Base-by-base conservation (phyloP, 306 rosid species). In the Vigna radiata region DNA sequence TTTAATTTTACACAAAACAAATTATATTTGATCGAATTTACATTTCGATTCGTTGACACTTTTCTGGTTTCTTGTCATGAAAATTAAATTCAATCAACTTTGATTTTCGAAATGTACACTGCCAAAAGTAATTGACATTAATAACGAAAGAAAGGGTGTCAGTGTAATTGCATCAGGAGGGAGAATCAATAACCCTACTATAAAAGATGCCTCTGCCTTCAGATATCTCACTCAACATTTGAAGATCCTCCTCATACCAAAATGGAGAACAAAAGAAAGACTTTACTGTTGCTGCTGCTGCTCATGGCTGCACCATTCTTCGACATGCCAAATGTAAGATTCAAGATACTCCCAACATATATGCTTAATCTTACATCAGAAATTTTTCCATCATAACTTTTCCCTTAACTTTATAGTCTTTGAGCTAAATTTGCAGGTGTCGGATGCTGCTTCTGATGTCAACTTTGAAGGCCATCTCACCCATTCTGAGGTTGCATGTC, bases 241-340 rank as follows among this genome's bases (percentile, higher is more conserved):
- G 19, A 23, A 12, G 27, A 11, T 23, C 18, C 29, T 18, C 14
- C 15, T 43, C 48, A 21, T 46, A 27, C 13, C 21, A 53, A 15
- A 48, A 80, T 76, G 76, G 66, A 64, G 78, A 84, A 8, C 29
- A 73, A 63, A 62, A 56, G 4, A 10, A 61, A 36, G 70, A 75
- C n/a, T 61, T 53, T 72, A n/a, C 50, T 54, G 13, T 73, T 33
- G 37, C 37, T 73, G 16, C 53, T 81, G 36, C 68, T 85, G 78
- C 27, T 81, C 54, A 54, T 73, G 67, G 64, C 61, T 37, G 39
- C 59, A 37, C 16, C 70, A 12, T 67, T 81, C 54, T 81, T 81
- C 44, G 73, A 81, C 83, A 77, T 77, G 70, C 56, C 81, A 60
- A 25, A 73, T 64, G 85, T 81, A 82, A 81, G 49, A 58, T 39